Conservation (phyloP, 768 basidiomycete species). For the Ramaria sp. region DNA sequence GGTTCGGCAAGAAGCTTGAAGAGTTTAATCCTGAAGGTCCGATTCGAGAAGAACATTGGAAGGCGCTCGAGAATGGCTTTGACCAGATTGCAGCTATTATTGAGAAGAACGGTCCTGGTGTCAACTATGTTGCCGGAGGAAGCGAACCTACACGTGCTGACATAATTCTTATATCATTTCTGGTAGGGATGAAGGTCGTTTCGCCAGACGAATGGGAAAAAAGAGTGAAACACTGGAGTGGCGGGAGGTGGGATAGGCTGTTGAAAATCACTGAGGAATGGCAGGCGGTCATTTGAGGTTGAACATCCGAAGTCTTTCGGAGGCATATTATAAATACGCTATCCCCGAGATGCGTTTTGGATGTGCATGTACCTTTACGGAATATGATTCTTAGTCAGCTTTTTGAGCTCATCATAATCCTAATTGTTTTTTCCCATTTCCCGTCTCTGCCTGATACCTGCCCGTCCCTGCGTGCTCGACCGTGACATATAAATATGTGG, state of each 20-base stretch:
- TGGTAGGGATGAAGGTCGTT: conserved; percentile 68
- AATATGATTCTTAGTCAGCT: too few relatives aligned
- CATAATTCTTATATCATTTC: conserved; percentile 53
- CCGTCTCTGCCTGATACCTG: too few relatives aligned
- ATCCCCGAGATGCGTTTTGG: too few relatives aligned
- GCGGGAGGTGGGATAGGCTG: conserved; percentile 53
- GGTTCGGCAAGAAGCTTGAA: conserved; percentile 26
- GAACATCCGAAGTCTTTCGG: too few relatives aligned
- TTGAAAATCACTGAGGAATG: conserved; percentile 26
- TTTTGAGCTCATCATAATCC: too few relatives aligned
- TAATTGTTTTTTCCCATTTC: too few relatives aligned
- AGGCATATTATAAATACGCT: too few relatives aligned
- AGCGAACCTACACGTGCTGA: conserved; percentile 63
- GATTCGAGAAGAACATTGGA: conserved; percentile 4
- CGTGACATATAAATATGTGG: too few relatives aligned
- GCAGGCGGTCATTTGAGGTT: conserved; percentile 17
- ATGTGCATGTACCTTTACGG: too few relatives aligned
- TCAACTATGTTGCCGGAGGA: conserved; percentile 44
- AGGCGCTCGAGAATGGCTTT: conserved; percentile 36
- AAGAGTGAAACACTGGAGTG: conserved; percentile 59
- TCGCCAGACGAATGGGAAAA: conserved; percentile 66
- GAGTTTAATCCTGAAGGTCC: conserved; percentile 16
- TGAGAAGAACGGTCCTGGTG: conserved; percentile 40
- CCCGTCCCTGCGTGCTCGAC: too few relatives aligned
- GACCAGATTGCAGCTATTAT: conserved; percentile 51